Evolutionary conservation across 208 protist genomes (phyloP).

Genomic region (Strigomonas culicis): DNA sequence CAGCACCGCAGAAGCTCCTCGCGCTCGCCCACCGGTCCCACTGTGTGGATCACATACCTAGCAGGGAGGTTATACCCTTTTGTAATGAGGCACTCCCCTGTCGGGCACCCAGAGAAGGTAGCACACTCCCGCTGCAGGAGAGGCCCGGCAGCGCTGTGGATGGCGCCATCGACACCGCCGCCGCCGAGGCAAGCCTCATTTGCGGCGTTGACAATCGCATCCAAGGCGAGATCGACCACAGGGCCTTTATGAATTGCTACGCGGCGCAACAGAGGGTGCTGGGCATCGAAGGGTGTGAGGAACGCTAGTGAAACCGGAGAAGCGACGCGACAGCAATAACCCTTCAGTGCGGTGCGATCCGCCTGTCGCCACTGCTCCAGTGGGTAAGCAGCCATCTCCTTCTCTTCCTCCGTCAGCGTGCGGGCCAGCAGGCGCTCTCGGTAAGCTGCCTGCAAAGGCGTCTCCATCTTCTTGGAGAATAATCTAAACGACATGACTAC

Average conservation of each 20-base stretch:
- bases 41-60: constrained; percentile 72
- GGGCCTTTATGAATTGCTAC: constrained; percentile 38
- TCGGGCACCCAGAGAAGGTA: constrained; percentile 35
- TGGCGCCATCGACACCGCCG: constrained; percentile 79
- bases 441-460: not conserved
- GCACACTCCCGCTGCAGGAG: constrained; percentile 57
- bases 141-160: constrained; percentile 66
- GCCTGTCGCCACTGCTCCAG: constrained; percentile 17
- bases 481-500: not conserved
- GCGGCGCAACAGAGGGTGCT: constrained; percentile 22
- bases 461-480: not conserved
- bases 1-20: constrained; percentile 38
- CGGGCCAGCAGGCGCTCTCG: not conserved
- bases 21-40: constrained; percentile 75
- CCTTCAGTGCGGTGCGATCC: not conserved
- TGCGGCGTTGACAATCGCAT: constrained; percentile 86
- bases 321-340: not conserved
- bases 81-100: constrained; percentile 56
- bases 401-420: not conserved
- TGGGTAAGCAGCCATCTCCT: constrained; percentile 2
- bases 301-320: constrained; percentile 17
- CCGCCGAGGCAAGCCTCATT: constrained; percentile 60
- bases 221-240: constrained; percentile 44
- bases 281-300: constrained; percentile 10
- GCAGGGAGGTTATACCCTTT: constrained; percentile 71